These are phyloP conservation scores for Avena insularis DNA, from an alignment of 176 grass and related monocot genomes.

Conservation along the genomic window DNA sequence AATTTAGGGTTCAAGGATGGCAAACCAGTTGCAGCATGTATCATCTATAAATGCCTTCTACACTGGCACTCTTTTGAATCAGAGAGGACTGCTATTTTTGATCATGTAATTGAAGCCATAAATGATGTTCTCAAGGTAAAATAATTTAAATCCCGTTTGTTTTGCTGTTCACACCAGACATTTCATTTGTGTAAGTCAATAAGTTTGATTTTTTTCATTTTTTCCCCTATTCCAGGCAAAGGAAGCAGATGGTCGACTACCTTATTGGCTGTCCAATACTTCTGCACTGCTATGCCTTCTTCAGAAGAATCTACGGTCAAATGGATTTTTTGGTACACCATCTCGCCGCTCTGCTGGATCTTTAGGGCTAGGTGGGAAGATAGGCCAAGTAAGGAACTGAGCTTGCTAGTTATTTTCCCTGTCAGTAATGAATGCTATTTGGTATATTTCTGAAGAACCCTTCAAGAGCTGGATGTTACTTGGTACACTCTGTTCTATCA, in stretches of 20 bases:
- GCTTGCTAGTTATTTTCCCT: background rate
- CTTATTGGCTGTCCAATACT: slow-evolving; percentile 96
- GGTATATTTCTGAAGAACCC: slow-evolving; percentile 17
- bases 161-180: slow-evolving; percentile 35
- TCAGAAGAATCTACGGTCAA: slow-evolving; percentile 90
- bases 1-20: slow-evolving; percentile 90
- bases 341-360: slow-evolving; percentile 65
- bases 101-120: slow-evolving; percentile 88
- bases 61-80: slow-evolving; percentile 90
- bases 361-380: slow-evolving; percentile 56
- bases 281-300: slow-evolving; percentile 91
- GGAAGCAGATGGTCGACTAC: slow-evolving; percentile 66
- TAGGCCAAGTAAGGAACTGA: slow-evolving; percentile 61
- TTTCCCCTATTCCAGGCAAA: slow-evolving; percentile 56
- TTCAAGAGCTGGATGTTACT: slow-evolving; percentile 3
- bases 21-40: slow-evolving; percentile 87
- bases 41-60: slow-evolving; percentile 88
- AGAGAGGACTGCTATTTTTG: slow-evolving; percentile 95
- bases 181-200: slow-evolving; percentile 22
- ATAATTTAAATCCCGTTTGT: background rate
- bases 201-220: background rate
- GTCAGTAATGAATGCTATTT: background rate
- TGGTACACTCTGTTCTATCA: background rate
- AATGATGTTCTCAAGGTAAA: slow-evolving; percentile 93
- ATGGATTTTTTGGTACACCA: slow-evolving; percentile 82